Conservation (phyloP, 805 yeast genomes). For the Suhomyces tanzawaensis region DNA sequence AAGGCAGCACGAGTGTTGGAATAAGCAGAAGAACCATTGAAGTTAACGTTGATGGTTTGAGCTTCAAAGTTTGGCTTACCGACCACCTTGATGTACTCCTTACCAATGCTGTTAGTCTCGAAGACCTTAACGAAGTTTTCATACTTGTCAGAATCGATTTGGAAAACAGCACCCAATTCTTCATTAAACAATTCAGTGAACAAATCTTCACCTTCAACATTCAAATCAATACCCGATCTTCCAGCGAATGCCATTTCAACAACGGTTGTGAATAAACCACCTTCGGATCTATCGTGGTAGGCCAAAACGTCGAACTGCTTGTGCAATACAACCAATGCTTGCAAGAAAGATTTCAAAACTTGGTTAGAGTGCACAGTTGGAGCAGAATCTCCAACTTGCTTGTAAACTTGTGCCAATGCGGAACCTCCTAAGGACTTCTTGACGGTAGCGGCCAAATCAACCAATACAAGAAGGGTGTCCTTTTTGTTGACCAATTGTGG, state of each 20-base stretch:
- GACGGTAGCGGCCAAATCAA: constrained; percentile 65
- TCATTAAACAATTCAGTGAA: constrained; percentile 76
- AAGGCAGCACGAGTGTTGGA: constrained; percentile 61
- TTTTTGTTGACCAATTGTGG: constrained; percentile 65
- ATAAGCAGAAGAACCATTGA: constrained; percentile 48
- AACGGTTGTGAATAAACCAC: constrained; percentile 84
- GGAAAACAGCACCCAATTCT: constrained; percentile 96
- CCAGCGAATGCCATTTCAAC: constrained; percentile 98
- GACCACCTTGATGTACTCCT: constrained; percentile 53
- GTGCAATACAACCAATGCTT: constrained; percentile 71
- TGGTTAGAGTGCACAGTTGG: constrained; percentile 78
- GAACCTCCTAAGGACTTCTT: constrained; percentile 82
- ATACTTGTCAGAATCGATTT: constrained; percentile 55
- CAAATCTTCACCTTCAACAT: constrained; percentile 41
- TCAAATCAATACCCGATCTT: constrained; percentile 74
- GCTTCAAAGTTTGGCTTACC: constrained; percentile 64
- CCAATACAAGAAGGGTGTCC: constrained; percentile 67
- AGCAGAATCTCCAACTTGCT: constrained; percentile 75
- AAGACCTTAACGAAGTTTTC: constrained; percentile 56
- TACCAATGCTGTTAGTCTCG: constrained; percentile 54
- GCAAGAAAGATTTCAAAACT: constrained; percentile 66
- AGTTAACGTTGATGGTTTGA: constrained; percentile 48
- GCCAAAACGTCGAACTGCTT: constrained; percentile 64
- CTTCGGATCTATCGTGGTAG: constrained; percentile 95
- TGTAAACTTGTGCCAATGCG: constrained; percentile 90